Evolutionary conservation across 495 filamentous ascomycete species (phyloP).

Genomic region (Bacidia gigantensis): DNA sequence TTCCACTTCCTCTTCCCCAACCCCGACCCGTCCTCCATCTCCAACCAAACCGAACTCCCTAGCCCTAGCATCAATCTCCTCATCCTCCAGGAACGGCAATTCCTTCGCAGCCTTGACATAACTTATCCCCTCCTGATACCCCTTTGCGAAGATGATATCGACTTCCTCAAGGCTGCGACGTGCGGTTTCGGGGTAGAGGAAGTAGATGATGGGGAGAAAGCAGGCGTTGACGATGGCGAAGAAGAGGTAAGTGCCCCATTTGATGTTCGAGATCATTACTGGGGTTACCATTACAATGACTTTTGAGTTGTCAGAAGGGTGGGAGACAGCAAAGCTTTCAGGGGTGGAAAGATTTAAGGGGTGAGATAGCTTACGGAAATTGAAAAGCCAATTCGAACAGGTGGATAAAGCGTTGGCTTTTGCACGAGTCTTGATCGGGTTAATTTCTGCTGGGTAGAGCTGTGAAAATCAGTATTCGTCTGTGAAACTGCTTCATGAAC

Average conservation of each 20-base stretch:
- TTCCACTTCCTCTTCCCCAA: too few species aligned
- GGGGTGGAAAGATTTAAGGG: neutral
- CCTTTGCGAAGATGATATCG: conserved; percentile 71
- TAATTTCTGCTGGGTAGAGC: conserved; percentile 57
- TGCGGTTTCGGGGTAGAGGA: conserved; percentile 66
- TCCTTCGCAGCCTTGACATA: conserved; percentile 60
- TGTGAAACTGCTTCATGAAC: conserved; percentile 16
- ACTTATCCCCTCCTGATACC: conserved; percentile 56
- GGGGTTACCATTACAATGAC: conserved; percentile 71
- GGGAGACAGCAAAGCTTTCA: neutral
- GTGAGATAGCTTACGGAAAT: conserved; percentile 34
- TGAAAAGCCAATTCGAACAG: conserved; percentile 69
- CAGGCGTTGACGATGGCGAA: conserved; percentile 56
- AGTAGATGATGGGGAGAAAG: conserved; percentile 62
- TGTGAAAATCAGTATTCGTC: conserved; percentile 7
- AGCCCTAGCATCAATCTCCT: conserved; percentile 51
- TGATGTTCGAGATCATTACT: conserved; percentile 51
- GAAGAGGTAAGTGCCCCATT: conserved; percentile 70
- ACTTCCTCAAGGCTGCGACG: conserved; percentile 63
- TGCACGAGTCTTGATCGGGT: conserved; percentile 58
- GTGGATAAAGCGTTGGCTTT: conserved; percentile 67
- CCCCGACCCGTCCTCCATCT: neutral
- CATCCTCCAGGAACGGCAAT: conserved; percentile 48
- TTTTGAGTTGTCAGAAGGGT: neutral
- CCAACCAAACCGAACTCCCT: conserved; percentile 42